A percentile compares a stretch with the other conserved stretches of the same genome.
These are phyloP conservation scores for Saccharomycodes ludwigii DNA, from an alignment of 805 yeast genomes.

Conservation along the genomic window DNA sequence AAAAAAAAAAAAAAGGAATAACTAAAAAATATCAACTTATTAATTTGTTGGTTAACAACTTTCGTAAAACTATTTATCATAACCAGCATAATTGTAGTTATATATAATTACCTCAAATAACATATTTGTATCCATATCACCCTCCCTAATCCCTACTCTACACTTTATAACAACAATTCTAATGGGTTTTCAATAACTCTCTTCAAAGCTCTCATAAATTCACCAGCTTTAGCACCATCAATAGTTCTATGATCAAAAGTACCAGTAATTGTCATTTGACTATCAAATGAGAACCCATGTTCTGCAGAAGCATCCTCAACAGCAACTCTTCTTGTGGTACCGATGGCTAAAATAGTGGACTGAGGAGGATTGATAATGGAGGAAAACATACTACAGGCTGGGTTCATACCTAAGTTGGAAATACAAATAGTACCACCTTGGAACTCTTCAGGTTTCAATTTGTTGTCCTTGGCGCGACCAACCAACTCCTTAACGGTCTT, in stretches of 20 bases:
- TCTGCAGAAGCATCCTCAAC: slow-evolving; percentile 86
- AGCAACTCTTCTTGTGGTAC: slow-evolving; percentile 85
- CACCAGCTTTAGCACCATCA: slow-evolving; percentile 98
- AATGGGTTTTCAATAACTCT: slow-evolving; percentile 89
- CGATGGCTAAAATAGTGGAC: slow-evolving; percentile 85
- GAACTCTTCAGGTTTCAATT: slow-evolving; percentile 91
- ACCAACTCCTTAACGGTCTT: slow-evolving; percentile 82
- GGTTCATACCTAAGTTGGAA: slow-evolving; percentile 98
- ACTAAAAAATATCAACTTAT: too few species aligned
- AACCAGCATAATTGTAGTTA: too few species aligned
- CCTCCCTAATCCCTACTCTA: too few species aligned
- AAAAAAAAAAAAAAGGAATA: too few species aligned
- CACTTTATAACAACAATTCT: slow-evolving; percentile 67
- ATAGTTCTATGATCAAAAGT: slow-evolving; percentile 96
- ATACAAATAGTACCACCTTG: slow-evolving; percentile 99
- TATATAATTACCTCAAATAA: too few species aligned
- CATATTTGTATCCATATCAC: too few species aligned
- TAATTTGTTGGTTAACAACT: too few species aligned
- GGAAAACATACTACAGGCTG: slow-evolving; percentile 83
- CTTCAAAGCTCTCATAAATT: slow-evolving; percentile 88
- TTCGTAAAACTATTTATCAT: too few species aligned
- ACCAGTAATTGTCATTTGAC: slow-evolving; percentile 84
- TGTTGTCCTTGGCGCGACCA: slow-evolving; percentile 89
- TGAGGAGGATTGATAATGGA: slow-evolving; percentile 98
- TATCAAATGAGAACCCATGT: slow-evolving; percentile 86